Evolutionary conservation across 2,329 filamentous ascomycete genomes (phyloP), one percentile per base, ranked within the genome.

Genomic region (Colletotrichum limetticola): DNA sequence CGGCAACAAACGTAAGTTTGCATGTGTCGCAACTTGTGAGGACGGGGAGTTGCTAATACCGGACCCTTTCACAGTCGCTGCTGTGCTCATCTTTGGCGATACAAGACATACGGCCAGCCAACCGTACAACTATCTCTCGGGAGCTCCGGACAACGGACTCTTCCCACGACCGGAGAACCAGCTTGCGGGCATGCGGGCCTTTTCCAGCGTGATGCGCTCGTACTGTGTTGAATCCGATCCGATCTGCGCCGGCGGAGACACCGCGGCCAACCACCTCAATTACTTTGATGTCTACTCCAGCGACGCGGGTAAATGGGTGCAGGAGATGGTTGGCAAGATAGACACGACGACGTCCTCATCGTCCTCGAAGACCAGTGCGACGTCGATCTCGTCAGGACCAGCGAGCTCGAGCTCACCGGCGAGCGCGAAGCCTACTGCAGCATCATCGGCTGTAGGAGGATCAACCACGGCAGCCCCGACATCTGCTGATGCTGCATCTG

Each of bases 191-290:
- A 74, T 83, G 42, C 76, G 74, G 62, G 77, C 76, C 49, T 82
- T 78, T 37, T 68, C 76, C 14, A 63, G 67, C 35, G 67, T 78
- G 9, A 66, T 81, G 8, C 81, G 78, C 61, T 79, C 78, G 16
- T 84, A 83, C 77, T 84, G 83, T 70, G 77, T 78, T 37, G 72
- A 74, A 3, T 79, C 79, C 11, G 84, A 85, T 66, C 82, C 83
- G 2, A 80, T 84, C 67, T 85, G 84, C 74, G 83, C 83, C 14
- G 78, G 77, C 19, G 82, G 82, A 8, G 74, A 81, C 28, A 76
- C 76, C 3, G 77, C 79, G 3, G 78, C 78, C 9, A 78, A 77
- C 9, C 83, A 84, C 66, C 76, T 81, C 11, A 82, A 82, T 74
- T 84, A 84, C 68, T 74, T 74, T 49, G 68, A 74, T 24, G 35